A percentile compares a stretch with the other conserved stretches of the same genome.
Conservation (phyloP, 1,139 yeast species). For the Saccharomyces hybrid region DNA sequence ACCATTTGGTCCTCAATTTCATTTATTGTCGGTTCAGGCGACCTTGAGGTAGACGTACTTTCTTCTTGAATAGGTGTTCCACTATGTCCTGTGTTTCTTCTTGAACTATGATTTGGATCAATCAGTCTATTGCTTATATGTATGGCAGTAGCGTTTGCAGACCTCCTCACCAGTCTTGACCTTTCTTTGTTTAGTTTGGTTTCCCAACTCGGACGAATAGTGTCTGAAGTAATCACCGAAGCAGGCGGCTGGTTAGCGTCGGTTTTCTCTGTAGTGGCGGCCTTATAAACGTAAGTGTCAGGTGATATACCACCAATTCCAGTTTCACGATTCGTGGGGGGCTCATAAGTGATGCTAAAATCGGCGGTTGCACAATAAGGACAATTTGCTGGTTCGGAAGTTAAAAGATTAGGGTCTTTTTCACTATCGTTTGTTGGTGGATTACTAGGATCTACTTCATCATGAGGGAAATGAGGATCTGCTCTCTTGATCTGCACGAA, state of each 20-base stretch:
- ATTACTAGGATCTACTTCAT: slow-evolving; percentile 37
- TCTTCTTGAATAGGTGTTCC: slow-evolving; percentile 13
- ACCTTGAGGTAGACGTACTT: slow-evolving; percentile 5
- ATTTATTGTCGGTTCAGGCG: slow-evolving; percentile 24
- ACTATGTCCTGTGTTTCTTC: slow-evolving; percentile 18
- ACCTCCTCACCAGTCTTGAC: slow-evolving; percentile 68
- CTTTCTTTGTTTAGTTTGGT: slow-evolving; percentile 62
- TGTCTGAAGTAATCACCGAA: slow-evolving; percentile 54
- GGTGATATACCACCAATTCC: slow-evolving; percentile 39
- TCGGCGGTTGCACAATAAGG: slow-evolving; percentile 89
- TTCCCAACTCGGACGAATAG: slow-evolving; percentile 91
- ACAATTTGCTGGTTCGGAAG: slow-evolving; percentile 83
- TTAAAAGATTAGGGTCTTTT: slow-evolving; percentile 52
- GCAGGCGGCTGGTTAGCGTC: neutral
- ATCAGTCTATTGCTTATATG: slow-evolving; percentile 66
- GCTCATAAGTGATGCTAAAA: slow-evolving; percentile 75
- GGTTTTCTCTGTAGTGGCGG: neutral
- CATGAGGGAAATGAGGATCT: slow-evolving; percentile 92
- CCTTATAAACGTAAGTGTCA: neutral
- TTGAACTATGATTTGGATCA: slow-evolving; percentile 32
- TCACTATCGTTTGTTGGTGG: slow-evolving; percentile 31
- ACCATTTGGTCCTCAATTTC: slow-evolving; percentile 73
- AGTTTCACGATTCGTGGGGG: slow-evolving; percentile 48
- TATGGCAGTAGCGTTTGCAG: slow-evolving; percentile 91
- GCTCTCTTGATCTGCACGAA: slow-evolving; percentile 90